Conservation (phyloP, 345 rosid species). For the Euphorbia lathyris region DNA sequence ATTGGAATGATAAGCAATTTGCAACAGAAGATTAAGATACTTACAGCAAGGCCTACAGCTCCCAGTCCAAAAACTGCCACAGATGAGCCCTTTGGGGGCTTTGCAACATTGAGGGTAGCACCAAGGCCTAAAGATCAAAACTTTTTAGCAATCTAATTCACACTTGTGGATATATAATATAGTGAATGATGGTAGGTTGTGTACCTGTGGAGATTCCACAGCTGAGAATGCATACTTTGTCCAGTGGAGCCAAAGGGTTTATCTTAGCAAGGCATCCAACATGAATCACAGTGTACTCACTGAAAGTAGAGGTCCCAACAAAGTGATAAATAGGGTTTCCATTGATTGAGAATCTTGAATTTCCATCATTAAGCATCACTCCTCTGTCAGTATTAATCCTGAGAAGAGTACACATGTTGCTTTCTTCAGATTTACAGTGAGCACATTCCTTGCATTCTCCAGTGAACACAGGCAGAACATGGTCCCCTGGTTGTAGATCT, state of each 20-base stretch:
- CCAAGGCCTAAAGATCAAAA: slow-evolving; percentile 33
- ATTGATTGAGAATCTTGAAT: slow-evolving; percentile 40
- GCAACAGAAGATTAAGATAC: slow-evolving; percentile 1
- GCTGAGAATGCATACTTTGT: too few species aligned
- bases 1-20: not conserved
- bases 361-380: slow-evolving; percentile 35
- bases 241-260: too few species aligned
- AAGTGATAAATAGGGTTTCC: too few species aligned
- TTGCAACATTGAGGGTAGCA: slow-evolving; percentile 39
- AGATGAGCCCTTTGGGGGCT: too few species aligned
- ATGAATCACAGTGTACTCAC: too few species aligned
- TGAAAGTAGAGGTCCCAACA: too few species aligned
- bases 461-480: slow-evolving; percentile 42
- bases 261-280: too few species aligned
- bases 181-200: not conserved
- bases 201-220: slow-evolving; percentile 48
- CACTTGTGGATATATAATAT: not conserved
- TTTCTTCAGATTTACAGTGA: too few species aligned
- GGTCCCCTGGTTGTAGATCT: slow-evolving; percentile 41
- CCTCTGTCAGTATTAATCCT: slow-evolving; percentile 38
- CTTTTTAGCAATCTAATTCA: not conserved
- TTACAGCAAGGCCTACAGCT: slow-evolving; percentile 43
- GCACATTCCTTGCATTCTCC: slow-evolving; percentile 41
- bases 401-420: slow-evolving; percentile 35
- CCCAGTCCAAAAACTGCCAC: too few species aligned